Conservation (phyloP, 108 stramenopile species). For the Discostella pseudostelligera region DNA sequence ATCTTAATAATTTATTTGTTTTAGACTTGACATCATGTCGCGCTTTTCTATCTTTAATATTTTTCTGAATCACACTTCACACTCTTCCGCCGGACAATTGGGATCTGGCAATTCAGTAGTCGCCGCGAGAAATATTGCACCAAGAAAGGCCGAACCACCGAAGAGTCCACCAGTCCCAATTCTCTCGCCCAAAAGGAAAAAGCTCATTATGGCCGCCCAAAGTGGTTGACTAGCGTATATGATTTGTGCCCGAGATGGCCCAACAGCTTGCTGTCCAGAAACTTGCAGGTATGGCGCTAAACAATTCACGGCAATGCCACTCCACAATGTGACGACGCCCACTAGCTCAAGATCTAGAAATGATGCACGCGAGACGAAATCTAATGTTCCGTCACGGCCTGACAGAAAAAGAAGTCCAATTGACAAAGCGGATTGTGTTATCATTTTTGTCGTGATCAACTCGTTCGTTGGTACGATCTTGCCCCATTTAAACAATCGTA, state of each 20-base stretch:
- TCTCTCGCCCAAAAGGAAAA: conserved; percentile 57
- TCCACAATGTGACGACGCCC: conserved; percentile 53
- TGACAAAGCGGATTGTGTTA: conserved; percentile 61
- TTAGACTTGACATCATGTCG: no score
- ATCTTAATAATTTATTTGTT: no score
- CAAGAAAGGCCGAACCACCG: conserved; percentile 62
- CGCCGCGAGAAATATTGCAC: conserved; percentile 67
- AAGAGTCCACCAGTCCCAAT: conserved; percentile 55
- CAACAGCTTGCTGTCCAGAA: conserved; percentile 60
- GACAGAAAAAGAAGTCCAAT: conserved; percentile 34
- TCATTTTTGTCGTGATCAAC: conserved; percentile 74
- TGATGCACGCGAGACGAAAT: conserved; percentile 29
- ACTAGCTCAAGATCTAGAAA: conserved; percentile 30
- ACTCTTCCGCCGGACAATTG: conserved; percentile 40
- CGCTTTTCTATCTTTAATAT: no score
- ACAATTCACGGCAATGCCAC: conserved; percentile 71
- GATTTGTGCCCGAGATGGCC: conserved; percentile 70
- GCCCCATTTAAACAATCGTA: conserved; percentile 69
- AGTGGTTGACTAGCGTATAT: conserved; percentile 78
- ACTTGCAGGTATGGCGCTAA: conserved; percentile 80
- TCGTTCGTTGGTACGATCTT: conserved; percentile 52
- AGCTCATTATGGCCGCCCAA: conserved; percentile 74
- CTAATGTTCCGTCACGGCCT: conserved; percentile 14
- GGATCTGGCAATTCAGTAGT: conserved; percentile 60
- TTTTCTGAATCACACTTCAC: conserved; percentile 46